A percentile compares a stretch with the other conserved stretches of the same genome.
Conservation (phyloP, 208 protist species). For the Trichomonas gallinae region DNA sequence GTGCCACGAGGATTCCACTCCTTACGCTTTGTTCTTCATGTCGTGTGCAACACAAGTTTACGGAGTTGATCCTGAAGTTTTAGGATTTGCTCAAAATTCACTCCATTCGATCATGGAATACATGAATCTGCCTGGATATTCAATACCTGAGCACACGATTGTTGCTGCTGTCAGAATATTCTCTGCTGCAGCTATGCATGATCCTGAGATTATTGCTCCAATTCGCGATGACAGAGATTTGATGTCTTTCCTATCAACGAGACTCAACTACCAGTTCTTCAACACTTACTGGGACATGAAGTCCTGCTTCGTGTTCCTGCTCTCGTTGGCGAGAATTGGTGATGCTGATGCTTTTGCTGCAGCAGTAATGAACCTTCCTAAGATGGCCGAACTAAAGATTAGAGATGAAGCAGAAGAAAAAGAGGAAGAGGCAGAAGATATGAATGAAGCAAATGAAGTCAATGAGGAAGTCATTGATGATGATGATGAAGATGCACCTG, state of each 20-base stretch:
- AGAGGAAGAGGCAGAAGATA: not conserved
- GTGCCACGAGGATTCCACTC: not conserved
- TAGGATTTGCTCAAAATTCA: not conserved
- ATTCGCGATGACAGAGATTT: not conserved
- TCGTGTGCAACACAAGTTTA: not conserved
- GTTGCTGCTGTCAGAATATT: not conserved
- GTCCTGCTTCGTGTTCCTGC: not conserved
- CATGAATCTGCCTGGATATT: not conserved
- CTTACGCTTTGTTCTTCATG: not conserved
- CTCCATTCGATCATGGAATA: not conserved
- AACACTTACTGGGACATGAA: not conserved
- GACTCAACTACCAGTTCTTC: not conserved
- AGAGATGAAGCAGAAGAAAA: not conserved
- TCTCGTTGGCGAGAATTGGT: not conserved
- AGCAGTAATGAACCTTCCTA: not conserved
- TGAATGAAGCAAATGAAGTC: not conserved
- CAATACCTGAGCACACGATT: not conserved
- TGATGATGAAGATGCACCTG: not conserved
- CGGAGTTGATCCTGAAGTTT: not conserved
- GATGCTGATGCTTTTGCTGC: not conserved
- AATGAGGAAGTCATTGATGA: not conserved
- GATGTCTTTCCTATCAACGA: not conserved
- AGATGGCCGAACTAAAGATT: not conserved
- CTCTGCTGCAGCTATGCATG: not conserved
- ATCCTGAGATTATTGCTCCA: not conserved